Evolutionary conservation across 768 basidiomycete species (phyloP).

Genomic region (Daedaleopsis sinensis): DNA sequence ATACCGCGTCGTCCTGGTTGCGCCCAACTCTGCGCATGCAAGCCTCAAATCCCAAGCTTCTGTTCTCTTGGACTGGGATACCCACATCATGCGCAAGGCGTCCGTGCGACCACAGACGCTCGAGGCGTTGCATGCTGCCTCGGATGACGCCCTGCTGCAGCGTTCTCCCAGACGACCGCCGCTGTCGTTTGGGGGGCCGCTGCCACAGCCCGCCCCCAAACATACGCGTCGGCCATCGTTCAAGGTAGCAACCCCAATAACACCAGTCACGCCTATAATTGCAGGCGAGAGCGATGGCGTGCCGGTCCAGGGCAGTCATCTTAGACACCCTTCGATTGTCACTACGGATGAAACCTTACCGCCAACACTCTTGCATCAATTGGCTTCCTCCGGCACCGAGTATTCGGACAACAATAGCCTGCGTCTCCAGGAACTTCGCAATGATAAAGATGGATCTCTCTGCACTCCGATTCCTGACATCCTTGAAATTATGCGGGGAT

Average conservation of each 20-base stretch:
- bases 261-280: background rate
- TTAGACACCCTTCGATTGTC: constrained; percentile 1
- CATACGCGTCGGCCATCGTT: constrained; percentile 6
- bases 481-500: constrained; percentile 4
- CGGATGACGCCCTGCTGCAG: constrained; percentile 10
- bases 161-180: constrained; percentile 16
- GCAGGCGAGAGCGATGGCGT: background rate
- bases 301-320: constrained; percentile 8
- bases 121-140: constrained; percentile 3
- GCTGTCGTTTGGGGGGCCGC: constrained; percentile 6
- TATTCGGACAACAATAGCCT: background rate
- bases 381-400: background rate
- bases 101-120: constrained; percentile 5
- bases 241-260: background rate
- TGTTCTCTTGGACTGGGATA: constrained; percentile 54
- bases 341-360: background rate
- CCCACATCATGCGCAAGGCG: constrained; percentile 37
- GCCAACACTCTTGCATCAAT: background rate
- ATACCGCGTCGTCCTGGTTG: constrained; percentile 34
- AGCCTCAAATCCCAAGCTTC: constrained; percentile 62
- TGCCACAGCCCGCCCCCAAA: constrained; percentile 6
- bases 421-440: background rate
- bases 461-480: constrained; percentile 10
- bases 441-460: background rate
- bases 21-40: constrained; percentile 36